These are phyloP conservation scores for Lojkania enalia DNA, from an alignment of 2,329 filamentous ascomycete genomes.

Conservation along the genomic window DNA sequence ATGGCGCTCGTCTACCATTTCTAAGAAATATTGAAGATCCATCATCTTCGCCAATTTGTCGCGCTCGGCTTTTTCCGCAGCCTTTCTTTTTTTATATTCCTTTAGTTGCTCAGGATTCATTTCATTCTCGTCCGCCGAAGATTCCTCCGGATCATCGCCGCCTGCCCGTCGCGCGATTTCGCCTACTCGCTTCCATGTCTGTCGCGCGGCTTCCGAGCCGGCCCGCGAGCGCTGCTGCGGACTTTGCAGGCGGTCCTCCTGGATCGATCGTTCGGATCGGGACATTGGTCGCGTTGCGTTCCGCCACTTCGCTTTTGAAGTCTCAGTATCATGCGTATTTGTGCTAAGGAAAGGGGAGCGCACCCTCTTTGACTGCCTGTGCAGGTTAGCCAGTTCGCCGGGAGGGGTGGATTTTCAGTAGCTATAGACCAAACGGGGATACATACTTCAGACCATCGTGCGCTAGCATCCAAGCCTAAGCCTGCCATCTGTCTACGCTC, in stretches of 20 bases:
- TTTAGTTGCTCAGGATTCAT: conserved; percentile 39
- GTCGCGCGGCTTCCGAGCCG: conserved; percentile 54
- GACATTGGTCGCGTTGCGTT: conserved; percentile 53
- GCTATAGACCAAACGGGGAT: conserved; percentile 16
- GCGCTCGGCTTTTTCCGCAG: conserved; percentile 59
- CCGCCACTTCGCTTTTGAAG: conserved; percentile 56
- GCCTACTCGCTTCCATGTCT: conserved; percentile 76
- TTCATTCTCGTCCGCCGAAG: conserved; percentile 51
- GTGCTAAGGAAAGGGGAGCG: conserved; percentile 21
- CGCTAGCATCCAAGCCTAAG: conserved; percentile 67
- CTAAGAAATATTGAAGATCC: conserved; percentile 81
- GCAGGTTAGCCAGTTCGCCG: neutral
- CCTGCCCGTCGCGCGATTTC: conserved; percentile 73
- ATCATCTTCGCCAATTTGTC: conserved; percentile 74
- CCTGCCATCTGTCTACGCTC: conserved; percentile 71
- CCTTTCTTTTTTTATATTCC: conserved; percentile 41
- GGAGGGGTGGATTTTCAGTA: conserved; percentile 3
- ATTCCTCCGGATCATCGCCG: conserved; percentile 62
- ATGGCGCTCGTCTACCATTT: conserved; percentile 87
- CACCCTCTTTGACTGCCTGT: conserved; percentile 56
- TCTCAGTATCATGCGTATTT: conserved; percentile 30
- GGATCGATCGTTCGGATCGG: conserved; percentile 37
- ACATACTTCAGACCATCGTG: conserved; percentile 71
- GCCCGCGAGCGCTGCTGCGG: conserved; percentile 33
- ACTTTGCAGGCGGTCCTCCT: conserved; percentile 18